phyloP scores from a whole-genome alignment of 176 grass and related monocot genomes.

The Melocanna baccifera region DNA sequence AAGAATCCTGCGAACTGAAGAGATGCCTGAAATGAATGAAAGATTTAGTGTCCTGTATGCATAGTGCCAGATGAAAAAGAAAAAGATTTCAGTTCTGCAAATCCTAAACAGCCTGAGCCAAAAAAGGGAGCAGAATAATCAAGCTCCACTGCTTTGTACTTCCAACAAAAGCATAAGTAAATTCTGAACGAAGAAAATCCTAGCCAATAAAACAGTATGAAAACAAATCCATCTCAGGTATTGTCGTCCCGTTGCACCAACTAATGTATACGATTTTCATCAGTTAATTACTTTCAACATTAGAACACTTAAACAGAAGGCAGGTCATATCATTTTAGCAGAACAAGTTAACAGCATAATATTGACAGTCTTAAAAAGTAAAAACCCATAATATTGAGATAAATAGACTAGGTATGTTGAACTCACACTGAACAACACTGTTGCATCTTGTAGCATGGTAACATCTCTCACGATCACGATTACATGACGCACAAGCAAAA shows the following conservation, averaged over 20 bases:
- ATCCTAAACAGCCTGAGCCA: background rate
- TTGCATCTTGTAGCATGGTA: slow-evolving; percentile 79
- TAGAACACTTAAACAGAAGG: background rate
- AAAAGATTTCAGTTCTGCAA: background rate
- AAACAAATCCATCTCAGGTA: background rate
- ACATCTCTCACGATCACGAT: slow-evolving; percentile 70
- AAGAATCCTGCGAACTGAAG: slow-evolving; percentile 85
- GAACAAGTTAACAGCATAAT: background rate
- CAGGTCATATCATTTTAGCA: background rate
- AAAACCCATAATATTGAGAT: background rate
- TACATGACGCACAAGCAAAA: slow-evolving; percentile 80
- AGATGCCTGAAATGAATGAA: slow-evolving; percentile 58
- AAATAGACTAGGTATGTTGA: background rate
- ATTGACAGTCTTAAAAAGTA: no score
- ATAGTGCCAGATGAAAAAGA: background rate
- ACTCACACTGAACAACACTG: slow-evolving; percentile 81
- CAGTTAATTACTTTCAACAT: background rate
- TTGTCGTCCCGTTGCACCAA: no score
- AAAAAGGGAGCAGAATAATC: background rate
- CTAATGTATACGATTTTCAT: background rate
- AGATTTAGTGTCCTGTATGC: background rate
- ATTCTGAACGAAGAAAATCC: background rate
- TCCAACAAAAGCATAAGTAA: background rate
- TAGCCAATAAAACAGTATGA: background rate
- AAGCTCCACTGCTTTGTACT: background rate